phyloP scores from a whole-genome alignment of 257 asterid species.

The Penstemon newberryi region DNA sequence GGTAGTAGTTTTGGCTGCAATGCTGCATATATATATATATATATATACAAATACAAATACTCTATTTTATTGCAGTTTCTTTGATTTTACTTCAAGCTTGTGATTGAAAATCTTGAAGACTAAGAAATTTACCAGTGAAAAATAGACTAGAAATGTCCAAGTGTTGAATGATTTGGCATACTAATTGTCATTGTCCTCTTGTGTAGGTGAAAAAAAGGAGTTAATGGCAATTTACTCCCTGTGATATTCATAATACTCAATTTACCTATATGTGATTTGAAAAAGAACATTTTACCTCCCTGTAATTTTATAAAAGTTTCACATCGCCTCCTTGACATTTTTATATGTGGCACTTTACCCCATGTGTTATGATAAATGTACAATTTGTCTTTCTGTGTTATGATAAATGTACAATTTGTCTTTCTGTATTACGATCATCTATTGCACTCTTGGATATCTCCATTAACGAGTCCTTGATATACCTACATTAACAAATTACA shows the following conservation, averaged over 20 bases:
- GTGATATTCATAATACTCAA: no score
- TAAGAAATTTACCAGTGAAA: slow-evolving; percentile 34
- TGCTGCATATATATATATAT: slow-evolving; percentile 12
- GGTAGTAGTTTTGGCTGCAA: neutral
- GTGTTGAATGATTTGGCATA: slow-evolving; percentile 5
- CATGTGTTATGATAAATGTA: no score
- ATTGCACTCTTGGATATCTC: neutral
- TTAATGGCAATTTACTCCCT: neutral
- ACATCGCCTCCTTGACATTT: no score
- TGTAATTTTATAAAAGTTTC: no score
- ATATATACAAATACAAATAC: neutral
- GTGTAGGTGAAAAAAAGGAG: slow-evolving; percentile 24
- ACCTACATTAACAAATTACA: no score
- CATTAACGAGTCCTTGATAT: no score
- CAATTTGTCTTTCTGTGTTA: no score
- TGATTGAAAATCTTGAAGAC: slow-evolving; percentile 34
- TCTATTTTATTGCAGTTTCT: slow-evolving; percentile 30
- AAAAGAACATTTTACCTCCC: no score
- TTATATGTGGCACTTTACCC: no score
- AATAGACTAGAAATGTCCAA: neutral
- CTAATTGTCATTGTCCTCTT: neutral
- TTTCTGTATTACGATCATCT: no score
- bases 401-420: no score
- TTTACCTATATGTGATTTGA: no score
- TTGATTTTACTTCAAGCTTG: slow-evolving; percentile 67